Evolutionary conservation across 257 asterid genomes (phyloP), one percentile per base, ranked within the genome.

Genomic region (Handroanthus guayacan): DNA sequence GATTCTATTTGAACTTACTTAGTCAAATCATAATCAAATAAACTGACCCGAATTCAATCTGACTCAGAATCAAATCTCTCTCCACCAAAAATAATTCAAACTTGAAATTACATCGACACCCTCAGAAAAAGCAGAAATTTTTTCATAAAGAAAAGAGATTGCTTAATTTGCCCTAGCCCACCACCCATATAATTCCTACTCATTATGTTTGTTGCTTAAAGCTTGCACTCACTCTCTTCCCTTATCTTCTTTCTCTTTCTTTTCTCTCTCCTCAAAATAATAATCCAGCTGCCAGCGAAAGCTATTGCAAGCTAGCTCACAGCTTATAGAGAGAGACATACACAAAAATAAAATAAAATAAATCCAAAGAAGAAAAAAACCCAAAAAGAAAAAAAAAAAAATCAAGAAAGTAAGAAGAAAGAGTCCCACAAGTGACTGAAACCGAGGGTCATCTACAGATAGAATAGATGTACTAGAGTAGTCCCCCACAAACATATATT

Each of bases 201-300:
- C 89, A 89, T 89, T 82, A 57, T 91, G 97, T 86, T 91, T 89
- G 91, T 91, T 89, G 97, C 93, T 91, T 89, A 83, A 91, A 87
- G 97, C 89, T 86, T 81, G 85, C 78, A 67, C 89, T 79, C 86
- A 68, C 89, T 74, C 78, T 14, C 82, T 78, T 58, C 77, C 74
- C 69, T 79, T 69, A 11, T 44, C 82, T 64, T 57, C 55, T 45
- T 25, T 39, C 54, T 37, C 61, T 64, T 54, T 45, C 69, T 38
- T 65, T 51, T 75, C 75, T 47, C 78, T 67, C 70, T 54, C 68
- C 31, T n/a, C 25, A 43, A 51, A 25, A 68, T 6, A 75, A 51
- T 55, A 74, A 44, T 82, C 75, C 83, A 64, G 47, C 57, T 72
- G 74, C 82, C 81, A 71, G 56, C 71, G 52, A 72, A 76, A 71